Evolutionary conservation across 371 early-diverging fungal genomes (phyloP).

Genomic region (Apophysomyces variabilis): DNA sequence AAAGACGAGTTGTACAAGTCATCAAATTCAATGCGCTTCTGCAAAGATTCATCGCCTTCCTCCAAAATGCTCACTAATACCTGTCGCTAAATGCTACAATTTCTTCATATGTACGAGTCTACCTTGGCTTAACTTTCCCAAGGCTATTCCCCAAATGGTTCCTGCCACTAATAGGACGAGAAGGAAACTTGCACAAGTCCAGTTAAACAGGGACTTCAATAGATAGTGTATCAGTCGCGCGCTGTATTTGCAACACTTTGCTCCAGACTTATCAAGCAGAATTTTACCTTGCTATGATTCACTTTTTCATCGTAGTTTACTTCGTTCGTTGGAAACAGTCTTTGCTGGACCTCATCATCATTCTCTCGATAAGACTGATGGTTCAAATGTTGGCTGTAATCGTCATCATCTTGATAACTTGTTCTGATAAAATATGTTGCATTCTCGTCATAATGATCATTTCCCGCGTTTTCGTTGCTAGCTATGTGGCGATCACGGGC

Average conservation of each 20-base stretch:
- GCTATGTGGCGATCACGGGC: not conserved
- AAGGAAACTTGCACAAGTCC: slow-evolving; percentile 4
- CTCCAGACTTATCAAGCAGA: too few relatives aligned
- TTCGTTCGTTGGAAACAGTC: not conserved
- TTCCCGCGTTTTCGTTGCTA: not conserved
- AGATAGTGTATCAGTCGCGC: not conserved
- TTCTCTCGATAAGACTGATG: slow-evolving; percentile 5
- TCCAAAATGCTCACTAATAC: not conserved
- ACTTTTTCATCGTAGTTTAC: not conserved
- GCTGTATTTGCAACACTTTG: too few relatives aligned
- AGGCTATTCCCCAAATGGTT: not conserved
- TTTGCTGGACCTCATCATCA: slow-evolving; percentile 1
- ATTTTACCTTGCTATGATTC: not conserved
- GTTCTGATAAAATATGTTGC: not conserved
- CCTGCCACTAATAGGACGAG: not conserved
- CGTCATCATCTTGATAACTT: not conserved
- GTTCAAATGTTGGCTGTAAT: not conserved
- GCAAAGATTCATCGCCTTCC: not conserved
- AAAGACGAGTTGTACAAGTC: slow-evolving; percentile 59
- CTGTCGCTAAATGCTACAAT: not conserved
- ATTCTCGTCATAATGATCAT: not conserved
- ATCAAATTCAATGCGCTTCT: slow-evolving; percentile 38
- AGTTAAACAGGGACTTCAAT: not conserved
- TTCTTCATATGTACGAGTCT: not conserved
- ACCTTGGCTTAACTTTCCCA: slow-evolving; percentile 4